Evolutionary conservation across 177 flowering plant genomes (phyloP), one percentile per base, ranked within the genome.

Genomic region (Telopea speciosissima): DNA sequence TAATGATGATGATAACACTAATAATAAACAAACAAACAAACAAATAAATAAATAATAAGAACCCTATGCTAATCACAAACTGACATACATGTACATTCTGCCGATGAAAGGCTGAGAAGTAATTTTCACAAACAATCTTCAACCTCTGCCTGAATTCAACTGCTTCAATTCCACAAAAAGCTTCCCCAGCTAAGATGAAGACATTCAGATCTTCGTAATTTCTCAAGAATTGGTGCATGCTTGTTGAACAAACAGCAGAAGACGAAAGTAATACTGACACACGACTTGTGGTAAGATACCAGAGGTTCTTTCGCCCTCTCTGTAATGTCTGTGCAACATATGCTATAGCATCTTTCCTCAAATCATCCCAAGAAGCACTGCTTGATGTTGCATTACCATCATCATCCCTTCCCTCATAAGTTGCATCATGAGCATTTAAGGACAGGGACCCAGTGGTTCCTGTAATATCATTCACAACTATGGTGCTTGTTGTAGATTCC

Each of bases 281-380:
- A 70, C 99, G 93, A 73, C 95, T 93, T 52, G 97, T 87, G 52
- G 88, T 88, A 62, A 96, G 98, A 76, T 96, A 97, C 98, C 98
- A 96, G 72, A 96, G 86, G 83, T 90, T 91, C 80, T 79, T 96
- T 25, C 97, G 83, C 66, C 98, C 99, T 81, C 93, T 89, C 60
- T 79, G 87, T 78, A 93, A 79, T 19, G 93, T 84, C 74, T 88
- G 95, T 69, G 97, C 86, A 74, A 93, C 93, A 80, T 82, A 85
- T 28, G 80, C 75, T 68, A 83, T 78, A 44, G 93, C 95, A 77
- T 93, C 99, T 75, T 83, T 91, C 72, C 96, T 82, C 73, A 96
- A 79, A 31, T 83, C 85, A 80, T 90, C 87, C 94, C 97, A 93
- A n/a, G 97, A 96, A 66, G 84, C 90, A 82, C 88, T 83, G 74